Evolutionary conservation across 805 yeast genomes (phyloP).

Genomic region (Monosporozyma aerobia): DNA sequence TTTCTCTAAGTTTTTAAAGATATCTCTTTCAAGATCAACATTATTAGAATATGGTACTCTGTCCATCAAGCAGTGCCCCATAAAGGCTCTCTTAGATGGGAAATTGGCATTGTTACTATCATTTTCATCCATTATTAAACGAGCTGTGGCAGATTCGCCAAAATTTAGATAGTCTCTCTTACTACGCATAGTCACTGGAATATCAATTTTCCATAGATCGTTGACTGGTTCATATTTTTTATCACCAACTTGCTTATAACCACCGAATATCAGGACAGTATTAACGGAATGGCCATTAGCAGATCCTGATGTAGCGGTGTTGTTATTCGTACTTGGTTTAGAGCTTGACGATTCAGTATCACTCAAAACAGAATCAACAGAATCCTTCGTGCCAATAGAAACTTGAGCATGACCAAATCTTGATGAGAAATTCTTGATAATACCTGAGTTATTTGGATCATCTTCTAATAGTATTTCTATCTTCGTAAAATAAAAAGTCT

Average conservation of each 20-base stretch:
- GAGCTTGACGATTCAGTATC: background rate
- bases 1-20: conserved; percentile 6
- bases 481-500: conserved; percentile 42
- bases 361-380: background rate
- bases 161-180: conserved; percentile 29
- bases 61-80: conserved; percentile 16
- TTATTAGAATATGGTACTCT: conserved; percentile 5
- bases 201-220: conserved; percentile 36
- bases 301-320: background rate
- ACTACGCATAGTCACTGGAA: conserved; percentile 30
- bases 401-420: conserved; percentile 35
- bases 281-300: background rate
- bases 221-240: conserved; percentile 29
- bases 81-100: conserved; percentile 32
- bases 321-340: background rate
- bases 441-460: background rate
- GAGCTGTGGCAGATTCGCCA: conserved; percentile 29
- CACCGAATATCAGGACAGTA: conserved; percentile 37
- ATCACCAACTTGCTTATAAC: conserved; percentile 31
- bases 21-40: conserved; percentile 4
- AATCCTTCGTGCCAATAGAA: conserved; percentile 7
- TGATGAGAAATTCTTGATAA: conserved; percentile 9
- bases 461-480: conserved; percentile 32
- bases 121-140: conserved; percentile 17
- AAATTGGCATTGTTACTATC: conserved; percentile 10